Conservation (phyloP, 2,329 filamentous ascomycete species). For the Pseudogymnoascus sp. region DNA sequence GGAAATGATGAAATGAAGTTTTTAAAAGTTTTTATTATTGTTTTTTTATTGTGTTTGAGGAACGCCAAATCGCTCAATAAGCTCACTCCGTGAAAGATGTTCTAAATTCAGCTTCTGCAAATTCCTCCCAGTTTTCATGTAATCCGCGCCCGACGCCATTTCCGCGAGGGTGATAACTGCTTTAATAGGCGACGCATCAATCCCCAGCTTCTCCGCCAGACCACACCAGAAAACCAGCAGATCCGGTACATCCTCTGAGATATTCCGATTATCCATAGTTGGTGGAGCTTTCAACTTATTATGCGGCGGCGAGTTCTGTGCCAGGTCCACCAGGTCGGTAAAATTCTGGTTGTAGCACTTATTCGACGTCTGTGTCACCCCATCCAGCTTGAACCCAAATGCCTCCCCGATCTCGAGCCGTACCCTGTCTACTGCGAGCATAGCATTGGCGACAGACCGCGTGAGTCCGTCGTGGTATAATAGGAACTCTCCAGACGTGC, state of each 20-base stretch:
- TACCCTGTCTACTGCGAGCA: slow-evolving; percentile 20
- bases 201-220: slow-evolving; percentile 18
- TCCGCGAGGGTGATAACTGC: slow-evolving; percentile 19
- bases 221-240: slow-evolving; percentile 20
- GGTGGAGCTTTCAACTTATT: slow-evolving; percentile 19
- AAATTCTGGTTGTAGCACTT: slow-evolving; percentile 23
- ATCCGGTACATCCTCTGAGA: slow-evolving; percentile 22
- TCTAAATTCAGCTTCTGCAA: background rate
- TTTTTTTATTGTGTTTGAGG: background rate
- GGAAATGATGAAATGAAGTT: background rate
- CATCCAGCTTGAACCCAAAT: slow-evolving; percentile 20
- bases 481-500: slow-evolving; percentile 21
- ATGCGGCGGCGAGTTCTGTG: slow-evolving; percentile 20
- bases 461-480: slow-evolving; percentile 10
- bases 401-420: slow-evolving; percentile 21
- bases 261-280: slow-evolving; percentile 18
- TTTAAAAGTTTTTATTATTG: background rate
- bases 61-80: background rate
- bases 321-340: slow-evolving; percentile 21
- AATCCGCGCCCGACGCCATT: slow-evolving; percentile 18
- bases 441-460: slow-evolving; percentile 13
- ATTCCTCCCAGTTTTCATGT: slow-evolving; percentile 4
- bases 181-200: slow-evolving; percentile 19
- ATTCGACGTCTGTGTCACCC: slow-evolving; percentile 21
- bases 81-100: background rate